Percentiles rank a stretch among this genome's conserved stretches.
phyloP scores from a whole-genome alignment of 176 grass and related monocot species.

The Cocos nucifera region DNA sequence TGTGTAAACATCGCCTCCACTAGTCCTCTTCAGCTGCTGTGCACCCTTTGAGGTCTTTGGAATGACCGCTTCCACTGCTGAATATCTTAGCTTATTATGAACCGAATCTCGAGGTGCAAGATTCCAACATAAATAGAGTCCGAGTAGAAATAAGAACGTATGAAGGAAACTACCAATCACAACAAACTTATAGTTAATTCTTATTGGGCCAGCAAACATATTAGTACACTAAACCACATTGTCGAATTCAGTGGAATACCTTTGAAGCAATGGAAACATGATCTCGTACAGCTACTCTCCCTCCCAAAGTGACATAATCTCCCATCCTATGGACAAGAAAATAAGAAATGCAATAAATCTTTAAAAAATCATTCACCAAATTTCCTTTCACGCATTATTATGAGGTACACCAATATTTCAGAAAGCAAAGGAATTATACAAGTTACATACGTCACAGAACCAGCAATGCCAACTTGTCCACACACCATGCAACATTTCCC shows the following conservation, averaged over 20 bases:
- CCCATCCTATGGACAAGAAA: constrained; percentile 30
- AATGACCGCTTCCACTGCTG: too few species aligned
- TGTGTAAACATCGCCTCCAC: too few species aligned
- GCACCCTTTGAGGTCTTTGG: too few species aligned
- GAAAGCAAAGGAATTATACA: constrained; percentile 3
- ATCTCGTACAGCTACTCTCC: constrained; percentile 52
- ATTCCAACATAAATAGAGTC: too few species aligned
- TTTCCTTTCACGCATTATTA: too few species aligned
- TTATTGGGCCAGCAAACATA: neutral
- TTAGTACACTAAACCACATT: neutral
- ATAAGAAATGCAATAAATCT: too few species aligned
- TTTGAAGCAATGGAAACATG: constrained; percentile 60
- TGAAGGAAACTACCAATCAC: too few species aligned
- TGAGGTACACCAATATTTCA: neutral
- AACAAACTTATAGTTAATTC: neutral
- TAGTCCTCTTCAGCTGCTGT: too few species aligned
- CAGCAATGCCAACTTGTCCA: constrained; percentile 90
- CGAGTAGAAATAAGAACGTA: too few species aligned
- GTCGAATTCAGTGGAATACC: constrained; percentile 17
- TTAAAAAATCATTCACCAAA: too few species aligned
- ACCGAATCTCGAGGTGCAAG: too few species aligned
- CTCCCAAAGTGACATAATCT: constrained; percentile 61
- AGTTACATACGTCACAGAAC: constrained; percentile 62
- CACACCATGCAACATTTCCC: constrained; percentile 87
- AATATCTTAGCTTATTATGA: too few species aligned